Base-by-base conservation (phyloP, 345 rosid species). In the Citrus inodora region DNA sequence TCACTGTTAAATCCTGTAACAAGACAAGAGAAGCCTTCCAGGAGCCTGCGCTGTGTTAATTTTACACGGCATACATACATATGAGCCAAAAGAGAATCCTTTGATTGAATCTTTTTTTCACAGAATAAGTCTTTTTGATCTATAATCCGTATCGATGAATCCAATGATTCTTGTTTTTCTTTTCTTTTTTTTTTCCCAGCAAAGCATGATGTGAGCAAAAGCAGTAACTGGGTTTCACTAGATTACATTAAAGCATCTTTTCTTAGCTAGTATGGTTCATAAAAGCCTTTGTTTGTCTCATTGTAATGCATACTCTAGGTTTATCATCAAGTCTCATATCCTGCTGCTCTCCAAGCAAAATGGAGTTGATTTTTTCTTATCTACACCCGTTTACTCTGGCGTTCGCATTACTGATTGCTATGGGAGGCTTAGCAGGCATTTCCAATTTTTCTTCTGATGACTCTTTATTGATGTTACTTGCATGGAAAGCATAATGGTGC, bases 381-480 rank as follows among this genome's bases (percentile, higher is more conserved):
- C 9, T 55, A 14, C 10, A 69, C 72, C 60, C 70, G 22, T 46
- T 71, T 76, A 78, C 78, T 1, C 61, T 81, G 51, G 63, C 65
- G 53, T 46, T 80, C 48, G 60, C 73, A 1, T 38, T 80, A 0
- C 56, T 83, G 58, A 46, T 82, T 62, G 55, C 85, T 27, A 8
- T 73, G 59, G 79, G 84, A 85, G 73, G 19, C 65, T 81, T 82
- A 38, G 80, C 88, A 83, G 92, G 94, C 83, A 75, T 67, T 63
- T 35, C 1, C 38, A 30, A 70, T 60, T 62, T 46, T 14, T 70
- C 58, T 53, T 46, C 53, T 70, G 58, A 60, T 40, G 61, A 19
- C 80, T 35, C 51, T 78, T 71, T 46, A 13, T 13, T 59, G 22
- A 9, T 65, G 67, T 59, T 51, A n/a, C 21, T n/a, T 16, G 3